Conservation (phyloP, 768 basidiomycete species). For the button mushroom (Agaricus bisporus) region DNA sequence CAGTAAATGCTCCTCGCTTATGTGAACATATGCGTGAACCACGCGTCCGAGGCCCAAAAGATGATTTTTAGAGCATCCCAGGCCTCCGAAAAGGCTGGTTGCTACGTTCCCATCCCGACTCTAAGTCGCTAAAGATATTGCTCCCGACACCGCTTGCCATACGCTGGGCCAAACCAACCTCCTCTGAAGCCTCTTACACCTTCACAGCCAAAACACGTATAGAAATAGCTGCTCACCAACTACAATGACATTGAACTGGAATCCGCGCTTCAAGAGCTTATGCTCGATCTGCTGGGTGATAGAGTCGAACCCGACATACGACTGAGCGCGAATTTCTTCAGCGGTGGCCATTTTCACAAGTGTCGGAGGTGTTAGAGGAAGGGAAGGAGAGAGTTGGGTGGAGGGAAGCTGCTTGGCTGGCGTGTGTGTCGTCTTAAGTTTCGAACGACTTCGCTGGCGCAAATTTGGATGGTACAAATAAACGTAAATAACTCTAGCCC, state of each 20-base stretch:
- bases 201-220: not conserved
- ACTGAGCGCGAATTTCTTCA: conserved; percentile 82
- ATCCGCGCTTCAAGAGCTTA: conserved; percentile 97
- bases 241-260: conserved; percentile 98
- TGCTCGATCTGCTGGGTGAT: conserved; percentile 98
- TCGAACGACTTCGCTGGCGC: conserved; percentile 10
- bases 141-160: not conserved
- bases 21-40: not conserved
- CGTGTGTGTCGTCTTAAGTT: conserved; percentile 7
- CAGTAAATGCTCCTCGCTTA: not conserved
- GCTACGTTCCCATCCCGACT: not conserved
- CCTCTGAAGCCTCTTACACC: not conserved
- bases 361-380: not conserved
- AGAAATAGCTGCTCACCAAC: conserved; percentile 60
- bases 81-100: not conserved
- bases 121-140: not conserved
- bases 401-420: not conserved
- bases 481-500: not conserved
- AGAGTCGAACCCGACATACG: conserved; percentile 97
- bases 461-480: conserved; percentile 9
- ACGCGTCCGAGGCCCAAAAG: not conserved
- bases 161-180: not conserved
- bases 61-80: not conserved
- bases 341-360: conserved; percentile 18
- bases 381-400: not conserved